These are phyloP conservation scores for Draba incana DNA, from an alignment of 345 rosid genomes.

Conservation along the genomic window DNA sequence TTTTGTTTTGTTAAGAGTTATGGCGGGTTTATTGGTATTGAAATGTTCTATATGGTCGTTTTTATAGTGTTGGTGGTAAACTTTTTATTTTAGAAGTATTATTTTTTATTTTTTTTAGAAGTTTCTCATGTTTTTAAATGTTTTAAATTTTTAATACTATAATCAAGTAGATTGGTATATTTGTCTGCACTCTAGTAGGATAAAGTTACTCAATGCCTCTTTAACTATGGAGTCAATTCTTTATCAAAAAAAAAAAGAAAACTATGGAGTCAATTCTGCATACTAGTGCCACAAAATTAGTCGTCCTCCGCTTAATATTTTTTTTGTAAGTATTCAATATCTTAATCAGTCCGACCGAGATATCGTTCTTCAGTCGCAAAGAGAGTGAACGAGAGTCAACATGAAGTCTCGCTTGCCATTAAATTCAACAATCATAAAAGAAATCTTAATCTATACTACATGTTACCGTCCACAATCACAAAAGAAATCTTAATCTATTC, in stretches of 20 bases:
- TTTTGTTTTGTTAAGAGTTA: too few species aligned
- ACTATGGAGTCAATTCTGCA: neutral
- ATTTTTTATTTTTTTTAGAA: too few species aligned
- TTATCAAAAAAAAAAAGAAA: too few species aligned
- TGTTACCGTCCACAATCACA: neutral
- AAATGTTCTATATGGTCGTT: neutral
- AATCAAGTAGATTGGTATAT: neutral
- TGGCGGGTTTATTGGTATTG: too few species aligned
- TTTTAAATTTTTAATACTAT: neutral
- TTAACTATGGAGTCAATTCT: neutral
- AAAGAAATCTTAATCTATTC: neutral
- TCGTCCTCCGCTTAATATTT: neutral
- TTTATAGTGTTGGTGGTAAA: neutral
- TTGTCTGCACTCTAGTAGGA: neutral
- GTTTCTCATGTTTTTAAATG: too few species aligned
- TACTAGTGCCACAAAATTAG: neutral
- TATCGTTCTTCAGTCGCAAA: neutral
- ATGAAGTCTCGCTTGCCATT: constrained; percentile 22
- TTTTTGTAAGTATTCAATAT: neutral
- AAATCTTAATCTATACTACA: neutral
- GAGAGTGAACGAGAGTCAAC: constrained; percentile 18
- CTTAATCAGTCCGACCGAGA: neutral
- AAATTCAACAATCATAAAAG: constrained; percentile 9
- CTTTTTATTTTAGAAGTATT: neutral
- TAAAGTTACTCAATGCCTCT: neutral